Conservation (phyloP, 2,329 filamentous ascomycete genomes). For the Colletotrichum sp. region DNA sequence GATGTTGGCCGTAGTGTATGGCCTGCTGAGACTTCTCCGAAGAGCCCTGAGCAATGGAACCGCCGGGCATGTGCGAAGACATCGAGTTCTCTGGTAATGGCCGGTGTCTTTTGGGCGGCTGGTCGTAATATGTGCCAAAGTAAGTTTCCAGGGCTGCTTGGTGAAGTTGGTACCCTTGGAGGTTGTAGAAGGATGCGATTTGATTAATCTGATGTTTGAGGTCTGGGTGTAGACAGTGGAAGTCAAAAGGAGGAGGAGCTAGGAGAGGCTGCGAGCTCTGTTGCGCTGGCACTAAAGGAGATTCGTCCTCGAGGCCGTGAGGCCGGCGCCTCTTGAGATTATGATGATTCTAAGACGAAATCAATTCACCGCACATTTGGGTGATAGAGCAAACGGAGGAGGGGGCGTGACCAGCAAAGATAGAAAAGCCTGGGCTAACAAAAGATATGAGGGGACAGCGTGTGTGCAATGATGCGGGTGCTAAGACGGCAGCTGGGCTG, state of each 20-base stretch:
- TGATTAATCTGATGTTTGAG: constrained; percentile 31
- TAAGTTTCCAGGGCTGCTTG: constrained; percentile 23
- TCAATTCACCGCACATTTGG: constrained; percentile 46
- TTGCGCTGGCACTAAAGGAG: constrained; percentile 38
- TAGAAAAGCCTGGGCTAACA: constrained; percentile 28
- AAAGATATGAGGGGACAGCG: constrained; percentile 22
- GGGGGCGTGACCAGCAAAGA: constrained; percentile 14
- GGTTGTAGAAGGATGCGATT: constrained; percentile 33
- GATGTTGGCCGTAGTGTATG: constrained; percentile 26
- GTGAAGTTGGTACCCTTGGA: constrained; percentile 35
- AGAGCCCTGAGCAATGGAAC: constrained; percentile 29
- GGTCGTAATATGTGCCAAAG: not conserved
- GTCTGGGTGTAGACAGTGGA: constrained; percentile 28
- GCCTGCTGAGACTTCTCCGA: constrained; percentile 35
- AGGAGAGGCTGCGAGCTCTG: constrained; percentile 27
- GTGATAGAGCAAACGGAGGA: constrained; percentile 28
- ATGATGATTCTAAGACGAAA: constrained; percentile 35
- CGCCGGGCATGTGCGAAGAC: constrained; percentile 27
- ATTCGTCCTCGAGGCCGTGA: constrained; percentile 41
- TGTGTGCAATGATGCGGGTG: constrained; percentile 21
- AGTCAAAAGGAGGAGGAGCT: constrained; percentile 27
- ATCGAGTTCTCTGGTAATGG: constrained; percentile 35
- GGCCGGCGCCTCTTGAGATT: constrained; percentile 50
- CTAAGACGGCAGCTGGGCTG: constrained; percentile 24
- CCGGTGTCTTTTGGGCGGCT: constrained; percentile 37